phyloP scores from a whole-genome alignment of 805 yeast species.

The Novakomyces olei region DNA sequence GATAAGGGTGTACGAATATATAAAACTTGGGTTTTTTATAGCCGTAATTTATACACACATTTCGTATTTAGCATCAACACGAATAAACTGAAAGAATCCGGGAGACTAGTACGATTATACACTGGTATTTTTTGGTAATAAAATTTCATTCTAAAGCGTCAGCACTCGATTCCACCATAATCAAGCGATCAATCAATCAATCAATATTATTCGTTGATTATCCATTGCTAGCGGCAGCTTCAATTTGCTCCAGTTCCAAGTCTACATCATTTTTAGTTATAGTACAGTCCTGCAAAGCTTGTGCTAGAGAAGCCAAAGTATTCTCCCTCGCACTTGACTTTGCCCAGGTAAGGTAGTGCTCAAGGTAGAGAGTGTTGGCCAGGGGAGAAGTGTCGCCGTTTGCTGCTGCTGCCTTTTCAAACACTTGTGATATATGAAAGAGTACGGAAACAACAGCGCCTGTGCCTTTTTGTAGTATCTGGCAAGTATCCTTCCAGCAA shows the following conservation, averaged over 20 bases:
- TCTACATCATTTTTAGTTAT: constrained; percentile 11
- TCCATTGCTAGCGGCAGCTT: constrained; percentile 6
- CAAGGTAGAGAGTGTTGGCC: constrained; percentile 53
- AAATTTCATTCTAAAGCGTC: background rate
- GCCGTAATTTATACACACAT: background rate
- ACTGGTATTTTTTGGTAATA: too few species aligned
- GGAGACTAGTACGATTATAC: background rate
- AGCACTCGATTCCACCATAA: background rate
- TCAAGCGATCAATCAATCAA: background rate
- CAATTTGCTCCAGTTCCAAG: constrained; percentile 12
- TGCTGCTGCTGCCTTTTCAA: too few species aligned
- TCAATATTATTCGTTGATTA: background rate
- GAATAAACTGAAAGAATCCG: background rate
- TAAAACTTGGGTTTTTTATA: background rate
- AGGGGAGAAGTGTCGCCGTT: constrained; percentile 69
- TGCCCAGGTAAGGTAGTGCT: constrained; percentile 60
- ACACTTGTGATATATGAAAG: constrained; percentile 42
- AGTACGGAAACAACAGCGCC: constrained; percentile 37
- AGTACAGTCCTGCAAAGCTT: constrained; percentile 27
- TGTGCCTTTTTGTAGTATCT: constrained; percentile 45
- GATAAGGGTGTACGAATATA: background rate
- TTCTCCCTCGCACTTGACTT: constrained; percentile 24
- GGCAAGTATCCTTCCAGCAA: constrained; percentile 59
- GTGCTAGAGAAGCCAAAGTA: constrained; percentile 39
- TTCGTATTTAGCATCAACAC: background rate